These are phyloP conservation scores for Pichia membranifaciens DNA, from an alignment of 805 yeast genomes.

Conservation along the genomic window DNA sequence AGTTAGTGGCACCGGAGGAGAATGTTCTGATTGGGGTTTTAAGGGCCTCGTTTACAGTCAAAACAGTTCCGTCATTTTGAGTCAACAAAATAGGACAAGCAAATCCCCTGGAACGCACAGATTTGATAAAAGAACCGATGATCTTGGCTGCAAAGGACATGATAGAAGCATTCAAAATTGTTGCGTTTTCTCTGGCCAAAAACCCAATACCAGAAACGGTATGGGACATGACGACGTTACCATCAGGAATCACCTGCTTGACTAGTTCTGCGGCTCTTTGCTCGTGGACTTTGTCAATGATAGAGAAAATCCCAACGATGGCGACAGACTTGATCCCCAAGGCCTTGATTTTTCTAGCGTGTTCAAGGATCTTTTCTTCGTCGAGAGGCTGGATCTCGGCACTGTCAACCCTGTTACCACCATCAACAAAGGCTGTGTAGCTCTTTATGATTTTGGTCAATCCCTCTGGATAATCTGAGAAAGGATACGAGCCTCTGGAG, in stretches of 20 bases:
- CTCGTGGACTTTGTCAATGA: background rate
- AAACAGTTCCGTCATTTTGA: slow-evolving; percentile 2
- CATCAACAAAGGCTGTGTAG: background rate
- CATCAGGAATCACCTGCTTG: background rate
- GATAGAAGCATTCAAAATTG: slow-evolving; percentile 1
- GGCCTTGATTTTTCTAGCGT: background rate
- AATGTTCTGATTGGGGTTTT: slow-evolving; percentile 1
- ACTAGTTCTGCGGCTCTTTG: background rate
- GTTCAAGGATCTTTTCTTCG: background rate
- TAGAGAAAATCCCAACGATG: background rate
- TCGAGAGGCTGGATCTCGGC: background rate
- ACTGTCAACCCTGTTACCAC: slow-evolving; percentile 2
- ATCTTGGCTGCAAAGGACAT: background rate
- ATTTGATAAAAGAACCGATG: background rate
- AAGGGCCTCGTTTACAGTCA: background rate
- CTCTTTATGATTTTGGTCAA: background rate
- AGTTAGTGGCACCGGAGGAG: slow-evolving; percentile 3
- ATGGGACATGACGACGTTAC: background rate
- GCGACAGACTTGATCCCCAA: background rate
- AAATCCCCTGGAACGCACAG: background rate
- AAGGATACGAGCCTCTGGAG: background rate
- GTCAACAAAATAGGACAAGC: background rate
- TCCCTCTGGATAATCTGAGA: background rate
- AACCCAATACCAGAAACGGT: background rate
- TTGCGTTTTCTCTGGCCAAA: slow-evolving; percentile 2